Base-by-base conservation (phyloP, 176 grass and related monocot species). In the Puya raimondii region DNA sequence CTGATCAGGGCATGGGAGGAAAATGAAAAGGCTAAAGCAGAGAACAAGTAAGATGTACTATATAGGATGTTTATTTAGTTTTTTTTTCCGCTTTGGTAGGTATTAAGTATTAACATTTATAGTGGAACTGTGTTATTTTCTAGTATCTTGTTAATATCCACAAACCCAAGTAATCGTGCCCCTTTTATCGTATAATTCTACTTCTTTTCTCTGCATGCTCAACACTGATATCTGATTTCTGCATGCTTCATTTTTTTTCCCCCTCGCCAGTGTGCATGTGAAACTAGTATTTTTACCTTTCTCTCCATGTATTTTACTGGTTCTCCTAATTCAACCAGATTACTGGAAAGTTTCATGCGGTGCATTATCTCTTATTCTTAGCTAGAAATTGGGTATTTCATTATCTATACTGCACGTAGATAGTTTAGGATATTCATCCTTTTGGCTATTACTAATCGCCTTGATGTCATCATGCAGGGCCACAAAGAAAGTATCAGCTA, bases 1-100 rank as follows among this genome's bases (percentile, higher is more conserved):
- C 72, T 96, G 72, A 91, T 91, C 79, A 91, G 66, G 69, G 92
- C 92, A 72, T 96, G 88, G 88, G 92, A 96, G 64, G 88, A 96
- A n/a, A 96, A 96, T 73, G 88, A 96, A 72, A 91, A 86, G 78
- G 80, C 85, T 26, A 96, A 96, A 80, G 83, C 78, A 72, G 92
- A 96, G 57, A 96, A 96, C 69, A 96, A 86, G 92, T 91, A 70
- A 68, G 67, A 47, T 80, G 53, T 64, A 52, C 33, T 42, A 42
- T 7, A 42, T 42, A 42, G 9, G 9, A 64, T 22, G 16, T 20
- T 18, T 61, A 12, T 61, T 61, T 16, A 22, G 2, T 22, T 10
- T 42, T 42, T 42, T 42, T 42, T 42, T 7, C 33, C 33, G 6
- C 4, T 42, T 42, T 42, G 33, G 33, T 42, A 42, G 33, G 33